Evolutionary conservation across 2,329 filamentous ascomycete species (phyloP), one percentile per base, ranked within the genome.

Genomic region (Dichotomopilus funicola): DNA sequence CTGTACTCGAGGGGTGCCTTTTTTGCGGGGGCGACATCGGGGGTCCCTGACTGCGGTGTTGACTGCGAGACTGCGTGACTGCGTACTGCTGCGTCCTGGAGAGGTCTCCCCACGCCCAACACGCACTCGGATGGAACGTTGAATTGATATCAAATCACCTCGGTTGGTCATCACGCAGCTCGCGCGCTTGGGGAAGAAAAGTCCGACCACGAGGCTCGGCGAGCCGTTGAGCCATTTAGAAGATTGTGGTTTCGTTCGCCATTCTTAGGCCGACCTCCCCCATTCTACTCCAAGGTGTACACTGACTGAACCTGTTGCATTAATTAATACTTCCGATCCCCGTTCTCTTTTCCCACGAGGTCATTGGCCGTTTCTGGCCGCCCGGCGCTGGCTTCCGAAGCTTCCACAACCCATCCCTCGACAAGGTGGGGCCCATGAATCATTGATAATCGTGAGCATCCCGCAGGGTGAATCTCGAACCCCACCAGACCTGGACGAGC

Each of bases 381-480:
- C 19, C 19, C 19, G 19, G 19, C 19, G 19, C 3, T 27, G 19
- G 19, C 19, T 27, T 27, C 19, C 19, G 19, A 27, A 27, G 19
- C 19, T 27, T 27, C 19, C 19, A 27, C 19, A 27, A 27, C 19
- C 19, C 19, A 27, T 27, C 19, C 19, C 19, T 27, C n/a, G 27
- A 34, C 34, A 6, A 55, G 50, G 60, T 59, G 60, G 62, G 61
- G 58, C 53, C 54, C 52, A 7, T 51, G 56, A 58, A 61, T 58
- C 59, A 64, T 64, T 64, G 58, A 60, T 63, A 63, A 64, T 61
- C 50, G 42, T 49, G 8, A 37, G 42, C 19, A 48, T 40, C 37
- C 35, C 53, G 56, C 45, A 53, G 3, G 3, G 19, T 53, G 51
- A 50, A 53, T 55, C 54, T 51, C 56, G 33, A 54, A 60, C 62